Evolutionary conservation across 352 stramenopile species (phyloP).

Genomic region (Globisporangium abappressorium): DNA sequence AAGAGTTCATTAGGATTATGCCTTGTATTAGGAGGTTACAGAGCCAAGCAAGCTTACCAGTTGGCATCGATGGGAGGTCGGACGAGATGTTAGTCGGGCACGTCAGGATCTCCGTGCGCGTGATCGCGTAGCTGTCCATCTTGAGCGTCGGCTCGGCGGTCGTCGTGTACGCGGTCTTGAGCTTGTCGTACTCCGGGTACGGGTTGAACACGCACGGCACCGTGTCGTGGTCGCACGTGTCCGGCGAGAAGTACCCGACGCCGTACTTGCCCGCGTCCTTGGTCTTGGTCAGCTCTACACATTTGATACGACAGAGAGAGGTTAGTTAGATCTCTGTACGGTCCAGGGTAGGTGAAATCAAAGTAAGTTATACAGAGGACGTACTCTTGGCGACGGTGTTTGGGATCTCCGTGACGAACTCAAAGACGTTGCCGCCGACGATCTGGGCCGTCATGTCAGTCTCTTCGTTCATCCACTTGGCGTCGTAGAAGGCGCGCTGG

Average conservation of each 20-base stretch:
- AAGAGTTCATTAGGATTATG: not conserved
- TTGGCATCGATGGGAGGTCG: not conserved
- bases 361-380: not conserved
- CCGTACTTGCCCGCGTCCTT: slow-evolving; percentile 64
- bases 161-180: slow-evolving; percentile 70
- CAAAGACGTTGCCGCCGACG: slow-evolving; percentile 72
- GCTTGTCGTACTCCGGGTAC: slow-evolving; percentile 73
- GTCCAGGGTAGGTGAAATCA: not conserved
- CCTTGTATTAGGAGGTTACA: not conserved
- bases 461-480: slow-evolving; percentile 81
- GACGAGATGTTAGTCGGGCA: slow-evolving; percentile 26
- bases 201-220: slow-evolving; percentile 53
- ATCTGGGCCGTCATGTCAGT: slow-evolving; percentile 35
- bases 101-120: slow-evolving; percentile 29
- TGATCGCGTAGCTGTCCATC: slow-evolving; percentile 27
- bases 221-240: slow-evolving; percentile 53
- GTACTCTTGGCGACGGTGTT: not conserved
- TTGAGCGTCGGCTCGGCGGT: slow-evolving; percentile 30
- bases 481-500: slow-evolving; percentile 61
- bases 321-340: not conserved
- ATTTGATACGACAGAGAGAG: not conserved
- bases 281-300: slow-evolving; percentile 8
- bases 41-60: not conserved
- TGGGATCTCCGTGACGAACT: slow-evolving; percentile 60
- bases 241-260: slow-evolving; percentile 66